Evolutionary conservation across 2,329 filamentous ascomycete genomes (phyloP).

Genomic region (Xylariaceae sp.): DNA sequence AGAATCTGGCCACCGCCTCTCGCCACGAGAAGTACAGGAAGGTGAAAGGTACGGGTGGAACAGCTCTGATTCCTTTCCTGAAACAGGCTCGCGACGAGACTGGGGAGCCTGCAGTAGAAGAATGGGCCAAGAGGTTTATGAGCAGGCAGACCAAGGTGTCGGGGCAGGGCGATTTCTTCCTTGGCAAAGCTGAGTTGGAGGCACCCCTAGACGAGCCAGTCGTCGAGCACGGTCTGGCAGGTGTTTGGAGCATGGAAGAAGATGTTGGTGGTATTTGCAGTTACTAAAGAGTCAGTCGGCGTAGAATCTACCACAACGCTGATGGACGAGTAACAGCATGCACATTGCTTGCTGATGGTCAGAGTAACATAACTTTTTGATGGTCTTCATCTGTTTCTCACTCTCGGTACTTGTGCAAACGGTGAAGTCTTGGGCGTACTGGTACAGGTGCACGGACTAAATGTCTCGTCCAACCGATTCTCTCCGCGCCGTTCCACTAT

Average conservation of each 20-base stretch:
- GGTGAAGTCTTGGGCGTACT: no score
- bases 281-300: slow-evolving; percentile 33
- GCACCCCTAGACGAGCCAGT: slow-evolving; percentile 26
- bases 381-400: no score
- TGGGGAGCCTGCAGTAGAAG: slow-evolving; percentile 76
- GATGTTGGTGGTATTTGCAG: slow-evolving; percentile 60
- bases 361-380: no score
- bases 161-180: slow-evolving; percentile 52
- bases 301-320: no score
- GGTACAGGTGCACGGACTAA: neutral
- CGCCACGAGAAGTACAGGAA: slow-evolving; percentile 47
- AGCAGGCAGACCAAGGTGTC: slow-evolving; percentile 44
- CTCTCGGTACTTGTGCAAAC: no score
- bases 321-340: no score
- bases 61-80: slow-evolving; percentile 87
- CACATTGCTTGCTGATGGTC: neutral
- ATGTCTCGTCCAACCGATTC: neutral
- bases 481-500: neutral
- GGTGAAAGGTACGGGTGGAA: slow-evolving; percentile 86
- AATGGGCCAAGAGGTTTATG: slow-evolving; percentile 56
- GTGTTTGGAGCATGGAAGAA: slow-evolving; percentile 85
- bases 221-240: slow-evolving; percentile 59
- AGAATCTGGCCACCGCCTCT: slow-evolving; percentile 59
- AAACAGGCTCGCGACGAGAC: slow-evolving; percentile 97
- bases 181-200: slow-evolving; percentile 45